A percentile compares a stretch with the other conserved stretches of the same genome.
These are phyloP conservation scores for Mortierella polycephala DNA, from an alignment of 371 early-diverging fungal genomes.

Conservation along the genomic window DNA sequence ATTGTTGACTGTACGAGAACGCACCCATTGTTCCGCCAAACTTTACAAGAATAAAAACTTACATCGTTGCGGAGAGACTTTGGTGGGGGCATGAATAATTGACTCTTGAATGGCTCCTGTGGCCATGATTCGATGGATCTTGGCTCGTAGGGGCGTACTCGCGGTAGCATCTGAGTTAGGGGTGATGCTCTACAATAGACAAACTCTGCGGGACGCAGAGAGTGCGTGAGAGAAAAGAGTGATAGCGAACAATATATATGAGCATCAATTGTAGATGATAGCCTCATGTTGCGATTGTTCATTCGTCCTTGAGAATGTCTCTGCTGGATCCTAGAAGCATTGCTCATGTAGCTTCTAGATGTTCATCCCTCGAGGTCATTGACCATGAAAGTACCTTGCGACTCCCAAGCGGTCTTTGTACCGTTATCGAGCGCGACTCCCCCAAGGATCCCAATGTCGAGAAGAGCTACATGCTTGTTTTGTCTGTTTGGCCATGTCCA, in stretches of 20 bases:
- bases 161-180: slow-evolving; percentile 34
- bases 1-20: neutral
- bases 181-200: slow-evolving; percentile 19
- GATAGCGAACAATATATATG: neutral
- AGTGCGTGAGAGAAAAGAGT: neutral
- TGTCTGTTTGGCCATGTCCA: slow-evolving; percentile 27
- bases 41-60: neutral
- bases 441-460: slow-evolving; percentile 43
- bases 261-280: neutral
- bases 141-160: slow-evolving; percentile 37
- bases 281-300: neutral
- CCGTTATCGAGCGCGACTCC: slow-evolving; percentile 23
- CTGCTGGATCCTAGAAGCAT: no score
- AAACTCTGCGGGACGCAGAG: slow-evolving; percentile 12
- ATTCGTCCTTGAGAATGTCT: no score
- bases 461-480: slow-evolving; percentile 17
- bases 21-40: neutral
- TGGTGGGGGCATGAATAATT: neutral
- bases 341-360: neutral
- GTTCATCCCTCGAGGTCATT: neutral
- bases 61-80: neutral
- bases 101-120: neutral
- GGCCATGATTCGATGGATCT: slow-evolving; percentile 10
- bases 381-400: slow-evolving; percentile 29
- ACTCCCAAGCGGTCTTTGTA: slow-evolving; percentile 9